Percentiles rank a stretch among this genome's conserved stretches.
phyloP scores from a whole-genome alignment of 1,284 basidiomycete genomes.

The Cutaneotrichosporon sp. region DNA sequence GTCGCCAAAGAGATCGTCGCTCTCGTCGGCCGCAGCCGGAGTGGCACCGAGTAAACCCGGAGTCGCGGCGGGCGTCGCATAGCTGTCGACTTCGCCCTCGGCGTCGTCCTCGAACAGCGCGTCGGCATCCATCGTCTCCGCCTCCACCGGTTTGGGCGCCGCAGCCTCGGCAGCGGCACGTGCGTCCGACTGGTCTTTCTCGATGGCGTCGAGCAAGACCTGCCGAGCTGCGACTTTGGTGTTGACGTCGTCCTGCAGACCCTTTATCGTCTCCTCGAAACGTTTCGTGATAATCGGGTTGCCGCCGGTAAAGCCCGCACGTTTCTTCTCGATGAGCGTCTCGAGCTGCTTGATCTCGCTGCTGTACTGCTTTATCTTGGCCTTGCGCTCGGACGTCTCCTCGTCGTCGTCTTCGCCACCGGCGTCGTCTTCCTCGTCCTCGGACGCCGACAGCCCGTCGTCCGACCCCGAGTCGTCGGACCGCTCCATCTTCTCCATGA shows the following conservation, averaged over 20 bases:
- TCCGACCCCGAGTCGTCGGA: slow-evolving; percentile 26
- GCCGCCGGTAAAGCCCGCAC: slow-evolving; percentile 75
- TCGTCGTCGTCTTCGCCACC: slow-evolving; percentile 66
- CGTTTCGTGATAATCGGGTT: slow-evolving; percentile 90
- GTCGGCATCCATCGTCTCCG: slow-evolving; percentile 11
- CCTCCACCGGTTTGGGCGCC: slow-evolving; percentile 17
- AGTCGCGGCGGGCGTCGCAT: slow-evolving; percentile 21
- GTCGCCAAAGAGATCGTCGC: slow-evolving; percentile 35
- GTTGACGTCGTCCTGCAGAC: slow-evolving; percentile 76
- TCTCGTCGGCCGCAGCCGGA: slow-evolving; percentile 11
- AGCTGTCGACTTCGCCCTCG: slow-evolving; percentile 23
- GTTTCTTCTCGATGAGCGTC: slow-evolving; percentile 76
- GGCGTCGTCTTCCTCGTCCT: slow-evolving; percentile 64
- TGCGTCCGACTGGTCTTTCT: slow-evolving; percentile 15
- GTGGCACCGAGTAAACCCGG: slow-evolving; percentile 12
- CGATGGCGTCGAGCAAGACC: slow-evolving; percentile 50
- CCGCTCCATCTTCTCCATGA: slow-evolving; percentile 34
- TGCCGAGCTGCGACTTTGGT: slow-evolving; percentile 64
- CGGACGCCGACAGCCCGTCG: slow-evolving; percentile 52
- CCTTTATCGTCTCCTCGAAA: slow-evolving; percentile 86
- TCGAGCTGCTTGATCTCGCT: slow-evolving; percentile 88
- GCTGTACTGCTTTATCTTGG: slow-evolving; percentile 69
- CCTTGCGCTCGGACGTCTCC: slow-evolving; percentile 51
- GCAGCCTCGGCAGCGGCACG: slow-evolving; percentile 11
- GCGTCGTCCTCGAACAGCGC: slow-evolving; percentile 19